These are phyloP conservation scores for Schizochytrium sp. DNA, from an alignment of 108 stramenopile genomes.

Conservation along the genomic window DNA sequence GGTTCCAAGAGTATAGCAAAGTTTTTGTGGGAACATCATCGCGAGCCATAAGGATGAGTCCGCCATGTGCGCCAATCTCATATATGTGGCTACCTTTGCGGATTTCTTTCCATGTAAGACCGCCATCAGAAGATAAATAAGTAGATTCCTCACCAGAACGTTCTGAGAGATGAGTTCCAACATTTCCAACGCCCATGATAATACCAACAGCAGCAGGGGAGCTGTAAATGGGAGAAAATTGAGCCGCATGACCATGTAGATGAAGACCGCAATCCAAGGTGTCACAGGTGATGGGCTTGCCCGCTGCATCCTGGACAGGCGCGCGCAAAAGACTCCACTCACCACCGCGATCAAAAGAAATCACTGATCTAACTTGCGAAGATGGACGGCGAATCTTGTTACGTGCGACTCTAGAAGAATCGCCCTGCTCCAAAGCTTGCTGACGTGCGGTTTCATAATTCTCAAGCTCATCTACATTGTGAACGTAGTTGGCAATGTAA, in stretches of 20 bases:
- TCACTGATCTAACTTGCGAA: constrained; percentile 3
- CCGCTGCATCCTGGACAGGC: background rate
- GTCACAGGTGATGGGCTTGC: constrained; percentile 1
- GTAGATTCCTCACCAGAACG: background rate
- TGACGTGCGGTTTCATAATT: background rate
- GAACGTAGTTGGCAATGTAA: constrained; percentile 57
- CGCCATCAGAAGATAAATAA: constrained; percentile 50
- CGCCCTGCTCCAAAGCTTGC: background rate
- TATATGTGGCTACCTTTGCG: constrained; percentile 50
- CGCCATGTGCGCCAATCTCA: constrained; percentile 58
- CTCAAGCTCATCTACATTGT: constrained; percentile 45
- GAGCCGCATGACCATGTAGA: constrained; percentile 5
- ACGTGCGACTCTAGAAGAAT: background rate
- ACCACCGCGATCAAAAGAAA: constrained; percentile 58
- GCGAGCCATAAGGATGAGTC: constrained; percentile 53
- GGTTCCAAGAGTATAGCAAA: constrained; percentile 45
- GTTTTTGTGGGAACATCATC: background rate
- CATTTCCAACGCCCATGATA: constrained; percentile 32
- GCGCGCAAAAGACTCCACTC: constrained; percentile 25
- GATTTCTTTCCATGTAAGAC: constrained; percentile 6
- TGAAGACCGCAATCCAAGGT: background rate
- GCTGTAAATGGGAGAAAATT: constrained; percentile 45
- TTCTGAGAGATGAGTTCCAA: constrained; percentile 11
- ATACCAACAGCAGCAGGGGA: constrained; percentile 11
- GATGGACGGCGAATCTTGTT: background rate